Evolutionary conservation across 805 yeast genomes (phyloP).

Genomic region (Candida stauntonica): DNA sequence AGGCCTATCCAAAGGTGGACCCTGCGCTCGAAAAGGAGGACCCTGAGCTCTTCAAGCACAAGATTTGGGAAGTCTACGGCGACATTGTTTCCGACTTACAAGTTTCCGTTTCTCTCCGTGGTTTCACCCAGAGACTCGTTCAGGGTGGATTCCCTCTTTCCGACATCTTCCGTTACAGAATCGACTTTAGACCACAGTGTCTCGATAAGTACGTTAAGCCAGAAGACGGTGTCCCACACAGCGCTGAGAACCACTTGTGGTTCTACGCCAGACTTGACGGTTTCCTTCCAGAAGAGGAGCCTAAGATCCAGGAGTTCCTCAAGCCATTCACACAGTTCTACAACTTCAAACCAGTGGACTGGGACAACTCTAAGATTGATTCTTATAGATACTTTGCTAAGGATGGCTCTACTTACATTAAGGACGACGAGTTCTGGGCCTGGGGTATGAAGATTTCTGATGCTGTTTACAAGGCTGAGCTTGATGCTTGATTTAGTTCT

Average conservation of each 20-base stretch:
- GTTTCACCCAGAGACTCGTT: slow-evolving; percentile 27
- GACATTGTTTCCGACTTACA: slow-evolving; percentile 36
- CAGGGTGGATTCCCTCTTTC: slow-evolving; percentile 26
- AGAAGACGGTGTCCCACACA: slow-evolving; percentile 13
- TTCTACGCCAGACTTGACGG: slow-evolving; percentile 17
- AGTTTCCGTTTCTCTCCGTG: slow-evolving; percentile 35
- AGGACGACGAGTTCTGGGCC: slow-evolving; percentile 33
- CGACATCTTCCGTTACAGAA: slow-evolving; percentile 29
- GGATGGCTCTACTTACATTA: slow-evolving; percentile 27
- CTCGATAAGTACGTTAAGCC: slow-evolving; percentile 22
- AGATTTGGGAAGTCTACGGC: slow-evolving; percentile 29
- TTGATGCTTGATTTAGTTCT: slow-evolving; percentile 1
- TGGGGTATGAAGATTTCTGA: slow-evolving; percentile 34
- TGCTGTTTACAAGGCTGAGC: slow-evolving; percentile 27
- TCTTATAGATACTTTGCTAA: slow-evolving; percentile 30
- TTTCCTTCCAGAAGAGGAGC: slow-evolving; percentile 29
- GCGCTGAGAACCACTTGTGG: slow-evolving; percentile 13
- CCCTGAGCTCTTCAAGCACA: slow-evolving; percentile 16
- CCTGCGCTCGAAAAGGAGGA: slow-evolving; percentile 13
- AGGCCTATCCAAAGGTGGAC: slow-evolving; percentile 23
- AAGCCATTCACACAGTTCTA: slow-evolving; percentile 31
- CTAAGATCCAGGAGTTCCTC: slow-evolving; percentile 25
- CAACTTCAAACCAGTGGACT: slow-evolving; percentile 22
- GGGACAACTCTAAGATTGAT: slow-evolving; percentile 17
- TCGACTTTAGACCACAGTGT: slow-evolving; percentile 28